Evolutionary conservation across 1,284 basidiomycete genomes (phyloP).

Genomic region (Clitocybe nebularis): DNA sequence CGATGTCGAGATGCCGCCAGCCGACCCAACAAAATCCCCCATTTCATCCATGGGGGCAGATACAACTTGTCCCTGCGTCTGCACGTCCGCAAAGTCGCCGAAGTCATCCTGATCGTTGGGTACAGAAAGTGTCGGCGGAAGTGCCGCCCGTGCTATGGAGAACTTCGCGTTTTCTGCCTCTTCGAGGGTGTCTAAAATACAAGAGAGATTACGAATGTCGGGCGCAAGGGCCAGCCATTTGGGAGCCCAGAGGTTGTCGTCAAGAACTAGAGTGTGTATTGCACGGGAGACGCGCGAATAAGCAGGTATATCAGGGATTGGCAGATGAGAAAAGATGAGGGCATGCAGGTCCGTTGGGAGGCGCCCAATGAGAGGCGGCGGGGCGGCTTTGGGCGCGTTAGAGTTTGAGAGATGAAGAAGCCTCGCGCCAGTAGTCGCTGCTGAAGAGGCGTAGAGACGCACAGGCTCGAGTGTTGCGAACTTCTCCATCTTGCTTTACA

Average conservation of each 20-base stretch:
- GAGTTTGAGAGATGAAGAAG: constrained; percentile 9
- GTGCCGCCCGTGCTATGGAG: constrained; percentile 31
- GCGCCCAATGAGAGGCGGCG: constrained; percentile 60
- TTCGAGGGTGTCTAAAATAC: constrained; percentile 64
- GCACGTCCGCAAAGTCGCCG: constrained; percentile 74
- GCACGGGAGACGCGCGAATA: constrained; percentile 69
- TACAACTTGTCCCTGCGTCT: constrained; percentile 27
- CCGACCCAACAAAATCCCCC: constrained; percentile 53
- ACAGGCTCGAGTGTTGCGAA: constrained; percentile 75
- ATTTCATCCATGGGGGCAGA: constrained; percentile 40
- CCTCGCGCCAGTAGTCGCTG: constrained; percentile 20
- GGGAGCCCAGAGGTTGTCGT: constrained; percentile 74
- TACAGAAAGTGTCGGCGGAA: constrained; percentile 54
- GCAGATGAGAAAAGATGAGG: constrained; percentile 65
- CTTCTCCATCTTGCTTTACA: constrained; percentile 64
- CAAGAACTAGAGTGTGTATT: constrained; percentile 57
- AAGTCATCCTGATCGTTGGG: constrained; percentile 72
- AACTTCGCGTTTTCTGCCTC: constrained; percentile 32
- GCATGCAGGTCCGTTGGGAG: constrained; percentile 78
- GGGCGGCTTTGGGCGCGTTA: constrained; percentile 2
- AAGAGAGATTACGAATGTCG: constrained; percentile 38
- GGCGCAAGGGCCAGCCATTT: constrained; percentile 64
- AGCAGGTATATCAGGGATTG: constrained; percentile 74
- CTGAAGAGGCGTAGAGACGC: constrained; percentile 52
- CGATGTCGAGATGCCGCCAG: constrained; percentile 17